These are phyloP conservation scores for Carex littledalei DNA, from an alignment of 176 grass and related monocot genomes.

Conservation along the genomic window DNA sequence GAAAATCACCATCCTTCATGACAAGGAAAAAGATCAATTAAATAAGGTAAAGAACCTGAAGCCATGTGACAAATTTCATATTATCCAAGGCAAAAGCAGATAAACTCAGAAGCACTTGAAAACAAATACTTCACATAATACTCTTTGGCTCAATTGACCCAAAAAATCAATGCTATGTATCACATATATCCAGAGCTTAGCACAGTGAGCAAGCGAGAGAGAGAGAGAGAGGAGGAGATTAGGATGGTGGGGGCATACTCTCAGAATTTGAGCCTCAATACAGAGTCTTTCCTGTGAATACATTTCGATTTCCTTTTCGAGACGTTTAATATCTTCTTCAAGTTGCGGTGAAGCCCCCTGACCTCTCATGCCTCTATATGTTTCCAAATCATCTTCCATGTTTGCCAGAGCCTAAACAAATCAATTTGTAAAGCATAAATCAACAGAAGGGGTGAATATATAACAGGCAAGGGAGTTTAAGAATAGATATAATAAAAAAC, in stretches of 20 bases:
- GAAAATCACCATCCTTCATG: constrained; percentile 68
- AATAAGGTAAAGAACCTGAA: neutral
- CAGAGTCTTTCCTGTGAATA: constrained; percentile 83
- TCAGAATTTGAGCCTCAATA: constrained; percentile 90
- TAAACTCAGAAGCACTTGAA: neutral
- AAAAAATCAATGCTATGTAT: neutral
- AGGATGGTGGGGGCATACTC: constrained; percentile 39
- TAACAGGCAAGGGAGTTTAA: neutral
- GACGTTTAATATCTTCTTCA: constrained; percentile 80
- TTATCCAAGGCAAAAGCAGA: neutral
- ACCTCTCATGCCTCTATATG: constrained; percentile 69
- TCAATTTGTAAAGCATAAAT: constrained; percentile 25
- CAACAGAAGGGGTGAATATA: neutral
- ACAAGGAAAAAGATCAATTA: constrained; percentile 22
- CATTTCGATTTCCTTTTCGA: constrained; percentile 76
- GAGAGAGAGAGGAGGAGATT: neutral
- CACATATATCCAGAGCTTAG: neutral
- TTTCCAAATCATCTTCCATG: constrained; percentile 72
- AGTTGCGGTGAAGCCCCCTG: constrained; percentile 71
- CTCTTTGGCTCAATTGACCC: neutral
- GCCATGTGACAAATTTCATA: neutral
- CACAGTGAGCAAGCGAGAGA: neutral
- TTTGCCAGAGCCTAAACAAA: constrained; percentile 55
- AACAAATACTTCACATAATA: neutral
- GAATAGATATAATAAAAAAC: neutral